These are phyloP conservation scores for Boletus reticulatus DNA, from an alignment of 768 basidiomycete genomes.

Conservation along the genomic window DNA sequence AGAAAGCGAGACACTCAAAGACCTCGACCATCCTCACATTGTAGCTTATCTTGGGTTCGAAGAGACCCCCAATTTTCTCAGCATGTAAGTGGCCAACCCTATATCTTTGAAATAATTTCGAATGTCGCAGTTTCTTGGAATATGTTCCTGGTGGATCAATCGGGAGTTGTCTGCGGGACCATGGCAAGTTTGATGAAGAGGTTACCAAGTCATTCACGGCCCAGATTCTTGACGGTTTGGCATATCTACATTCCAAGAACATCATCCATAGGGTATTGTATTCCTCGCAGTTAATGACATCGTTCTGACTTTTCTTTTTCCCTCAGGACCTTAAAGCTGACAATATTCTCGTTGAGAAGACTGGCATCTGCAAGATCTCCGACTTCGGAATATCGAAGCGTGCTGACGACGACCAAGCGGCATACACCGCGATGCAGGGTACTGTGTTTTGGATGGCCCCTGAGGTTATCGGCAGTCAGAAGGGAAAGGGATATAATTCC, in stretches of 20 bases:
- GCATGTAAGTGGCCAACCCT: conserved; percentile 66
- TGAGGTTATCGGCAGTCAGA: conserved; percentile 84
- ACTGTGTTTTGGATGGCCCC: conserved; percentile 99
- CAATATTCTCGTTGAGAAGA: conserved; percentile 93
- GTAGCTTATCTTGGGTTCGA: conserved; percentile 97
- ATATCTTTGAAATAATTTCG: neutral
- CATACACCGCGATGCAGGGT: conserved; percentile 93
- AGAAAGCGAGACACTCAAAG: conserved; percentile 95
- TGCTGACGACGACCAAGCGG: conserved; percentile 81
- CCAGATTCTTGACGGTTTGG: conserved; percentile 89
- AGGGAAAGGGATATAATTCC: conserved; percentile 84
- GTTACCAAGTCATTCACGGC: conserved; percentile 90
- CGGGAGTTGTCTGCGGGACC: conserved; percentile 83
- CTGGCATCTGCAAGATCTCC: conserved; percentile 94
- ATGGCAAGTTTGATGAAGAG: conserved; percentile 90
- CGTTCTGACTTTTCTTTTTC: conserved; percentile 6
- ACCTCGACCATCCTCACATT: conserved; percentile 95
- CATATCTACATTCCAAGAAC: conserved; percentile 88
- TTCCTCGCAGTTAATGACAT: neutral
- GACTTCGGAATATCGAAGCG: conserved; percentile 99
- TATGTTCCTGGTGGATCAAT: conserved; percentile 98
- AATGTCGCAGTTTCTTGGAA: conserved; percentile 79
- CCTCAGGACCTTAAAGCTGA: conserved; percentile 92
- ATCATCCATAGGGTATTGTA: conserved; percentile 84
- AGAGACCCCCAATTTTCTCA: conserved; percentile 81